Base-by-base conservation (phyloP, 352 stramenopile genomes). In the Pythium sukuiense region DNA sequence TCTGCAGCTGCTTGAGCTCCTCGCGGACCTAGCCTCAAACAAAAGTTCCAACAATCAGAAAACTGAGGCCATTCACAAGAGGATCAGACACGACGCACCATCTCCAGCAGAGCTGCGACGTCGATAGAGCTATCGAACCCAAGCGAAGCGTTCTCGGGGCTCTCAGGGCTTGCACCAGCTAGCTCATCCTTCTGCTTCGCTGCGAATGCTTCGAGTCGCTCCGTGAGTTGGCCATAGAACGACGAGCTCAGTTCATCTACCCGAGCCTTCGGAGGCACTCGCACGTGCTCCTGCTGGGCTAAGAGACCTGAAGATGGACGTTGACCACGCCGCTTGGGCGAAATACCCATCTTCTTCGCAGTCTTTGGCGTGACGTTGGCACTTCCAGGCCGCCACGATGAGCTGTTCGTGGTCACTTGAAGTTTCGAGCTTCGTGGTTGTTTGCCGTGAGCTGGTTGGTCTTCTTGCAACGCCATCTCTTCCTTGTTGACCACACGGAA, bases 401-500 rank as follows among this genome's bases (percentile, higher is more conserved):
- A 52, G 6, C 9, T 61, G 5, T 35, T 62, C 14, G 32, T 63
- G 16, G 46, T 57, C 9, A 63, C 55, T 5, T 63, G 45, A 6
- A 63, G 62, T 12, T 35, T 46, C 0, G 54, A 37, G n/a, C 13
- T 33, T 37, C 16, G 3, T 9, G 70, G 50, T 71, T 84, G 48
- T 65, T 74, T 61, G 59, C 80, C 41, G 55, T 78, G 43, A 57
- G 76, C 29, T 63, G 75, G 16, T 61, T 76, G 55, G 27, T 85
- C 72, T n/a, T 72, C 66, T 45, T 71, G 63, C 8, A 90, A 59
- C 27, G 76, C 69, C 60, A 89, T 61, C 18, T 87, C 74, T 27
- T 83, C 67, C 55, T 90, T 90, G 59, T 89, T 85, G 29, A 88
- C 80, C 1, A 92, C 73, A 50, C 75, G 85, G 55, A 93, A 93